Base-by-base conservation (phyloP, 345 rosid genomes). In the Arabis alpina region DNA sequence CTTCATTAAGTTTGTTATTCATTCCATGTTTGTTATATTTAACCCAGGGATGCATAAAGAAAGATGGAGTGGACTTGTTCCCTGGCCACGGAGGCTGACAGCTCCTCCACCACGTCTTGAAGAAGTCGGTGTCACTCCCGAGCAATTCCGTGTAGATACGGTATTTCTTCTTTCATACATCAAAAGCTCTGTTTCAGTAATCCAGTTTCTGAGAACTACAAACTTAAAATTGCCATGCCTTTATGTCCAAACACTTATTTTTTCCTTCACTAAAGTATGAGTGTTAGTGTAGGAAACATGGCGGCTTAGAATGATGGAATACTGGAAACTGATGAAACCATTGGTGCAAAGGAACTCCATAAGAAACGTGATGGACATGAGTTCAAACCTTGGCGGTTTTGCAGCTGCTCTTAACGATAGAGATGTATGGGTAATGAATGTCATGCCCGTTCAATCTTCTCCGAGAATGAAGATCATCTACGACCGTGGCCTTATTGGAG, bases 361-460 rank as follows among this genome's bases (percentile, higher is more conserved):
- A 66, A 82, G 97, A 85, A 94, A 94, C 75, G 88, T 94, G 72
- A 91, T 94, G 99, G 99, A 94, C 74, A 94, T 94, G 99, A 94
- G 86, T 75, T 83, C 99, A 58, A 81, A 86, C 74, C 88, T 94
- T 4, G 99, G 99, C 4, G 94, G 99, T 32, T 94, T 94, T 64
- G 97, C 87, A 66, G 95, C 93, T 76, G 91, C 93, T 40, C 90
- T 93, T 43, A 82, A 80, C 41, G 91, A 85, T 68, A 85, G 74
- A 68, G 92, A 91, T 76, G 89, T 86, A 19, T 94, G 99, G 99
- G 97, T 91, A 59, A 94, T 94, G 97, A 94, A 94, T 60, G 96
- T 94, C 80, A 86, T 93, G 78, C 95, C 99, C 0, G 81, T 83
- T 65, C 80, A 76, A 42, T 78, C 72, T 65, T 81, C 90, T 61